Base-by-base conservation (phyloP, 768 basidiomycete species). In the Leccinum broughii region DNA sequence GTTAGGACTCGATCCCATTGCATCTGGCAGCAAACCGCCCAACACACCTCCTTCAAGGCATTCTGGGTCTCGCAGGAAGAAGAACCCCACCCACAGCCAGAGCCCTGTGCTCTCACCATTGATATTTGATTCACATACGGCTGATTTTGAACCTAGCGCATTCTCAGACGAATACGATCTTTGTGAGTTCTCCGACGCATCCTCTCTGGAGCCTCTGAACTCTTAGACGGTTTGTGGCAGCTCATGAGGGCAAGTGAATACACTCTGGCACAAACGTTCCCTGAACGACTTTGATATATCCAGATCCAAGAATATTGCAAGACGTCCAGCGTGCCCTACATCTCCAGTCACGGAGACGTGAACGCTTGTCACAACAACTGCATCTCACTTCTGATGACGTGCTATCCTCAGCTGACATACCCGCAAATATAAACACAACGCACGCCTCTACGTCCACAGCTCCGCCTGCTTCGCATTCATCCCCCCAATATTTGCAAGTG, bases 111-210 rank as follows among this genome's bases (percentile, higher is more conserved):
- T 65, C 62, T 67, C 67, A 17, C 60, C 64, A 10, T 59, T 64
- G 24, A 76, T 64, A 66, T 66, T 63, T 58, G 77, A 68, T 64
- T 65, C 57, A 22, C 64, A 64, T 48, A 55, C 69, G 49, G 62
- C 67, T 63, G 77, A 78, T 58, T 77, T 77, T 54, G 77, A 74
- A 60, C 75, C 77, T 15, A 71, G 70, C 24, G 72, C 75, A 34
- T 88, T 90, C 72, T 88, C 88, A 1, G 85, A 92, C 62, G 90
- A 92, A 73, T 91, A 90, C 68, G 87, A 91, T 69, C 77, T 91
- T 61, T 83, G 90, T 92, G 70, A 76, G 88, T 80, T 46, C 56
- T 50, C 60, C 58, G 15, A 64, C 35, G 8, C 39, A 35, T 50
- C 28, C 44, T 46, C 11, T 57, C 26, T 39, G 49, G 60, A 57